These are phyloP conservation scores for Spergularia bocconei DNA, from an alignment of 148 eudicot genomes.

Conservation along the genomic window DNA sequence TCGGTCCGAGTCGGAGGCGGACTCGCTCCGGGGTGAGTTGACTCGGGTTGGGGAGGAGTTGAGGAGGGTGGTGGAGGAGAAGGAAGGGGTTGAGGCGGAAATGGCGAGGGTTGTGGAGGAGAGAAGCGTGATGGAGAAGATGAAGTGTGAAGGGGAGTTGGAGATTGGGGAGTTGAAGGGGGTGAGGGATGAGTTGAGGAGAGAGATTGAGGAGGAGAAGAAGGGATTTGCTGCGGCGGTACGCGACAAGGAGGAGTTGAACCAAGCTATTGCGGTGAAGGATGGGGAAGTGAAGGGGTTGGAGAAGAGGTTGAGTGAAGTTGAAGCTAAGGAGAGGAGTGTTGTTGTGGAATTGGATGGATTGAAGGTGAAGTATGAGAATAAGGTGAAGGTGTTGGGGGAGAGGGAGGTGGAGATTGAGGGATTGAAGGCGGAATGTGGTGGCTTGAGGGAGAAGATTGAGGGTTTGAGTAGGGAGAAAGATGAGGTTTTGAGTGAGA, in stretches of 20 bases:
- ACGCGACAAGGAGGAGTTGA: conserved; percentile 38
- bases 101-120: conserved; percentile 31
- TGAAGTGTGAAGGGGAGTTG: conserved; percentile 30
- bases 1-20: conserved; percentile 38
- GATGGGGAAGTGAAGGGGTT: conserved; percentile 31
- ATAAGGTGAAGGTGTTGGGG: conserved; percentile 24
- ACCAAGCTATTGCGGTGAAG: conserved; percentile 13
- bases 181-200: conserved; percentile 24
- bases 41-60: conserved; percentile 33
- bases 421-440: conserved; percentile 29
- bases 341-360: conserved; percentile 25
- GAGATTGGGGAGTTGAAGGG: conserved; percentile 42
- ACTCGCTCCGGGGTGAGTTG: conserved; percentile 44
- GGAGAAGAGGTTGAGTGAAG: conserved; percentile 30
- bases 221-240: conserved; percentile 12
- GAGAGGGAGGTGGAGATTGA: conserved; percentile 40
- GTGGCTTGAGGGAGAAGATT: conserved; percentile 33
- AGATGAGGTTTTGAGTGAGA: conserved; percentile 25
- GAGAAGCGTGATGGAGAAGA: conserved; percentile 42
- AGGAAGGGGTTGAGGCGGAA: conserved; percentile 27
- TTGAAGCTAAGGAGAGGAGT: conserved; percentile 31
- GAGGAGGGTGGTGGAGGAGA: conserved; percentile 31
- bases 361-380: conserved; percentile 24
- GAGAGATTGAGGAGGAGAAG: conserved; percentile 34
- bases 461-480: conserved; percentile 36